Evolutionary conservation across 805 yeast genomes (phyloP), one percentile per base, ranked within the genome.

Genomic region (Wickerhamomyces bisporus): DNA sequence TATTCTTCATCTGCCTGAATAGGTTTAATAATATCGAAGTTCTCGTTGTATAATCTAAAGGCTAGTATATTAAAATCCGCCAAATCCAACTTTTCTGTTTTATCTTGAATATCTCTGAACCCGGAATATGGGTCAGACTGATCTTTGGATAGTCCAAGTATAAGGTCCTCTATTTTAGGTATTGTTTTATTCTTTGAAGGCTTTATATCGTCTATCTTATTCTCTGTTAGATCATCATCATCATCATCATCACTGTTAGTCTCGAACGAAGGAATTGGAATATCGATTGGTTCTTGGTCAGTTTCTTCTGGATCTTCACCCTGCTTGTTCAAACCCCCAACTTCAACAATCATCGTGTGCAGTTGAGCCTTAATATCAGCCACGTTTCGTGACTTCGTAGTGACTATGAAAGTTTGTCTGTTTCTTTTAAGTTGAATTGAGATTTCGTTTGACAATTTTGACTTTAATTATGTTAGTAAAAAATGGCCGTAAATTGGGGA

Each of bases 311-410:
- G 38, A n/a, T 38, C 44, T 11, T 35, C 30, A 5, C 25, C 28
- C 20, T 15, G 9, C 18, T 14, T 11, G 3, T 39, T 46, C 26
- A 72, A 49, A 0, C 82, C 82, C 2, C 82, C 82, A 0, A 75
- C 62, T 3, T 57, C 44, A 39, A 68, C 65, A 19, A 78, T 64
- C 19, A 69, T 65, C 6, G 52, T 48, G 2, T 57, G 54, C 18
- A 77, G 57, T 15, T 52, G 38, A 4, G 42, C 38, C 36, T 62
- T 61, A 16, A 66, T 38, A 3, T 50, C 57, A 1, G 37, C 32
- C 10, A 56, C 40, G 4, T 57, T 54, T 3, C 55, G 51, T 17
- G 49, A 47, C 2, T 46, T 36, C 3, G 52, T 35, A 0, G 55
- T 44, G 17, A 66, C 42, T 34, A 65, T 55, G 26, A 61, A 57